Evolutionary conservation across 306 rosid species (phyloP).

Genomic region (Biancaea sappan): DNA sequence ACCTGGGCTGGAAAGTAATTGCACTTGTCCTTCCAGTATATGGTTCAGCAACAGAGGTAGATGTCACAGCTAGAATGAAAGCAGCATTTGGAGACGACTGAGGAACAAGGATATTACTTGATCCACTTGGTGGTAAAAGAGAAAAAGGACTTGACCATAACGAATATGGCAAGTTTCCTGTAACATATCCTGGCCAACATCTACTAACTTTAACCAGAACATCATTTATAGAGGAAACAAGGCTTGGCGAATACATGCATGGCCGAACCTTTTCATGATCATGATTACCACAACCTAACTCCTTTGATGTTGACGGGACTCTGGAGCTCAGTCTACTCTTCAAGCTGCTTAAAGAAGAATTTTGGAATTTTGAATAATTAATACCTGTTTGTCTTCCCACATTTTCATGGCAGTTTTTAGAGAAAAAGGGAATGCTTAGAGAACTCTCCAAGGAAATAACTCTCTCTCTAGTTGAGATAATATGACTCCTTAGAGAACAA

Average conservation of each 20-base stretch:
- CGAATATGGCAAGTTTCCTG: conserved; percentile 45
- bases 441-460: conserved; percentile 36
- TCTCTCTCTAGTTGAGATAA: conserved; percentile 61
- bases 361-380: conserved; percentile 32
- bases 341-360: conserved; percentile 38
- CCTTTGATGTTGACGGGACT: conserved; percentile 39
- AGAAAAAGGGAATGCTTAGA: conserved; percentile 33
- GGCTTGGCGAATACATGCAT: conserved; percentile 74
- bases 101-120: conserved; percentile 81
- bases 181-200: conserved; percentile 44
- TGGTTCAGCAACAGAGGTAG: conserved; percentile 69
- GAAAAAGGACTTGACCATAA: conserved; percentile 81
- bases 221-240: conserved; percentile 60
- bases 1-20: conserved; percentile 95
- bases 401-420: conserved; percentile 39
- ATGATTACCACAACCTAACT: conserved; percentile 47
- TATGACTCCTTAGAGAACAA: conserved; percentile 39
- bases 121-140: conserved; percentile 87
- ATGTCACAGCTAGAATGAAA: conserved; percentile 68
- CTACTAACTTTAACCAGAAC: conserved; percentile 69
- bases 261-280: conserved; percentile 67
- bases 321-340: conserved; percentile 37
- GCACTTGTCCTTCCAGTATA: conserved; percentile 77
- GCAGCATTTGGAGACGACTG: conserved; percentile 71
- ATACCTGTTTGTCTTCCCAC: conserved; percentile 39